These are phyloP conservation scores for Trichoderma sp. DNA, from an alignment of 2,329 filamentous ascomycete species.

Conservation along the genomic window DNA sequence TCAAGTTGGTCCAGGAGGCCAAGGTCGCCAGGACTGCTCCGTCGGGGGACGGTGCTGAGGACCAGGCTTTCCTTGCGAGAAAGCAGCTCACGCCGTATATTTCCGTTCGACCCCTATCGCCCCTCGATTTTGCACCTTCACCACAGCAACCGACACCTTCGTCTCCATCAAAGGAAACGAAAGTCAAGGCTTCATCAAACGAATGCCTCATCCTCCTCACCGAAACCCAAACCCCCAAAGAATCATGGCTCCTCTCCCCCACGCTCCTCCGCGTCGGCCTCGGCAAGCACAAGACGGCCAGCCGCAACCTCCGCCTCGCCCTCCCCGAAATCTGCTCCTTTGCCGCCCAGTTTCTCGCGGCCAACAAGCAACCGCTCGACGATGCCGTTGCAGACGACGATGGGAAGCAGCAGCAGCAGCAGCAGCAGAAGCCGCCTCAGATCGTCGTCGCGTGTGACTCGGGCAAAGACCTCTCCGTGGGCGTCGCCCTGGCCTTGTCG, in stretches of 20 bases:
- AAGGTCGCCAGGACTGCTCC: conserved; percentile 26
- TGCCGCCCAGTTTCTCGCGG: conserved; percentile 45
- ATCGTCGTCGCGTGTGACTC: conserved; percentile 71
- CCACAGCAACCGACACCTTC: neutral
- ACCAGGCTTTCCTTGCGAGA: neutral
- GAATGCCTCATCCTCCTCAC: conserved; percentile 50
- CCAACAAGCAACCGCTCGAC: too few relatives aligned
- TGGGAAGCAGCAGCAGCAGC: too few relatives aligned
- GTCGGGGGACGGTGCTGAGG: conserved; percentile 3
- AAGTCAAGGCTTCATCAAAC: neutral
- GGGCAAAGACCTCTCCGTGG: conserved; percentile 79
- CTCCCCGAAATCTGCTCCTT: conserved; percentile 66
- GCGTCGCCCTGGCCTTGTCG: conserved; percentile 72
- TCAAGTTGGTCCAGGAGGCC: conserved; percentile 45
- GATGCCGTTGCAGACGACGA: neutral
- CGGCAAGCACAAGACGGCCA: conserved; percentile 74
- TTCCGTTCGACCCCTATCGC: conserved; percentile 42
- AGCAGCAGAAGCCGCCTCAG: conserved; percentile 20
- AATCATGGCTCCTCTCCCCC: conserved; percentile 44
- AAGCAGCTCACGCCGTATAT: conserved; percentile 43
- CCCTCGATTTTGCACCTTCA: conserved; percentile 31
- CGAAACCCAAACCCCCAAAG: conserved; percentile 48
- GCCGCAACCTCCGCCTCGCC: conserved; percentile 75
- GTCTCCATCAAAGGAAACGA: too few relatives aligned
- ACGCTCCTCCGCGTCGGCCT: conserved; percentile 62